Conservation (phyloP, 2,329 filamentous ascomycete species). For the Epichloe typhina region DNA sequence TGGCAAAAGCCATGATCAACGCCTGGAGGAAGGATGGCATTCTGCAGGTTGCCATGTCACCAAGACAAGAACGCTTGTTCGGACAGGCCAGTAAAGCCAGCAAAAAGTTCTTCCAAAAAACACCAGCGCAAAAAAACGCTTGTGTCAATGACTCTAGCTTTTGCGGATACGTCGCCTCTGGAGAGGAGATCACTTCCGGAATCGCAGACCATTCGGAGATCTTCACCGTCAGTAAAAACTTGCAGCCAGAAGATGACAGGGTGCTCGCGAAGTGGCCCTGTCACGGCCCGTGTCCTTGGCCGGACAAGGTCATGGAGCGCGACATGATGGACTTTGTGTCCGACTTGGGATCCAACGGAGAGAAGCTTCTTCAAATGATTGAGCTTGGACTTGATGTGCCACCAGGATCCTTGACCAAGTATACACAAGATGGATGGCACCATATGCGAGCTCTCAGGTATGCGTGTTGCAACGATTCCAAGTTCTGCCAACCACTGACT, state of each 20-base stretch:
- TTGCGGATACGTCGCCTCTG: slow-evolving; percentile 34
- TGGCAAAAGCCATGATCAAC: slow-evolving; percentile 27
- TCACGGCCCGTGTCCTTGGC: slow-evolving; percentile 36
- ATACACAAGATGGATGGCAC: slow-evolving; percentile 37
- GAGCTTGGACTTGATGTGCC: slow-evolving; percentile 31
- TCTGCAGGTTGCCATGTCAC: slow-evolving; percentile 29
- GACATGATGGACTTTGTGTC: slow-evolving; percentile 28
- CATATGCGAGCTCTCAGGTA: slow-evolving; percentile 34
- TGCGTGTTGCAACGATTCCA: neutral
- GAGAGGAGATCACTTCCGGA: slow-evolving; percentile 34
- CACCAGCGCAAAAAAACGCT: slow-evolving; percentile 23
- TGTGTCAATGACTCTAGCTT: slow-evolving; percentile 33
- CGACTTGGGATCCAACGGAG: slow-evolving; percentile 26
- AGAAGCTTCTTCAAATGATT: slow-evolving; percentile 31
- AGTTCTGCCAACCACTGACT: neutral
- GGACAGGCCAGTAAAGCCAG: slow-evolving; percentile 23
- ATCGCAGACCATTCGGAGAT: slow-evolving; percentile 39
- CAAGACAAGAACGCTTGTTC: slow-evolving; percentile 21
- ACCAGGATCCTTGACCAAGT: slow-evolving; percentile 24
- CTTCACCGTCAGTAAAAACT: slow-evolving; percentile 37
- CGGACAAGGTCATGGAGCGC: slow-evolving; percentile 25
- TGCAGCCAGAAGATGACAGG: slow-evolving; percentile 23
- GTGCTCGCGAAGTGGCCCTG: slow-evolving; percentile 32
- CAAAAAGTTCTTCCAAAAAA: slow-evolving; percentile 25
- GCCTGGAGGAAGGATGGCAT: slow-evolving; percentile 33